Evolutionary conservation across 75 land plant genomes (phyloP).

Genomic region (Pinus taeda): DNA sequence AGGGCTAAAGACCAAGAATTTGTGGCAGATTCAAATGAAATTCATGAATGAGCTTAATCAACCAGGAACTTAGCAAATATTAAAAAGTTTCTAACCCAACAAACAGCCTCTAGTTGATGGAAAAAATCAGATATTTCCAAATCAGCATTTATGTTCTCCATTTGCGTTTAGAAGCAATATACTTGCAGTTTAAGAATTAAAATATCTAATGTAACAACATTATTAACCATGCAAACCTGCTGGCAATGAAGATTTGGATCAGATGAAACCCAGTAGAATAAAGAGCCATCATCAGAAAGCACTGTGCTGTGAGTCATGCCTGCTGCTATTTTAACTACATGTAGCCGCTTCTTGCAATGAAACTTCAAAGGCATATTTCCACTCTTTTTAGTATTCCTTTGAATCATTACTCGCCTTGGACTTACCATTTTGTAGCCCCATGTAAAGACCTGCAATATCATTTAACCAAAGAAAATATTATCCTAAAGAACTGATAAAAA

Average conservation of each 20-base stretch:
- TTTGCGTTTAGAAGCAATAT: neutral
- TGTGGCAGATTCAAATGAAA: neutral
- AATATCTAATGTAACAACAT: constrained; percentile 1
- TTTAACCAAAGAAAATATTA: neutral
- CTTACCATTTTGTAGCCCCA: constrained; percentile 96
- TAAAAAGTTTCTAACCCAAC: neutral
- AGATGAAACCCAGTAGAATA: constrained; percentile 87
- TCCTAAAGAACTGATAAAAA: neutral
- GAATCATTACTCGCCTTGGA: constrained; percentile 74
- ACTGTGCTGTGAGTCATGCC: constrained; percentile 89
- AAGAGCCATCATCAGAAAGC: constrained; percentile 85
- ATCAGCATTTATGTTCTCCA: neutral
- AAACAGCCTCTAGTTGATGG: neutral
- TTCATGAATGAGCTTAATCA: neutral
- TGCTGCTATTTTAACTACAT: constrained; percentile 77
- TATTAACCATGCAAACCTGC: constrained; percentile 56
- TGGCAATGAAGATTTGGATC: constrained; percentile 84
- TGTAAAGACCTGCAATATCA: constrained; percentile 69
- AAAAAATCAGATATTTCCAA: neutral
- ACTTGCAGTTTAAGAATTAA: neutral
- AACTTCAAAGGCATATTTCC: constrained; percentile 74
- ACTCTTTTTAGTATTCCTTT: constrained; percentile 70
- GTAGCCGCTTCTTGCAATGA: constrained; percentile 69
- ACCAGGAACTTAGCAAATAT: neutral
- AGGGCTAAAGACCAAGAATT: neutral